These are phyloP conservation scores for Trichoderma sp. DNA, from an alignment of 2,329 filamentous ascomycete genomes.

Conservation along the genomic window DNA sequence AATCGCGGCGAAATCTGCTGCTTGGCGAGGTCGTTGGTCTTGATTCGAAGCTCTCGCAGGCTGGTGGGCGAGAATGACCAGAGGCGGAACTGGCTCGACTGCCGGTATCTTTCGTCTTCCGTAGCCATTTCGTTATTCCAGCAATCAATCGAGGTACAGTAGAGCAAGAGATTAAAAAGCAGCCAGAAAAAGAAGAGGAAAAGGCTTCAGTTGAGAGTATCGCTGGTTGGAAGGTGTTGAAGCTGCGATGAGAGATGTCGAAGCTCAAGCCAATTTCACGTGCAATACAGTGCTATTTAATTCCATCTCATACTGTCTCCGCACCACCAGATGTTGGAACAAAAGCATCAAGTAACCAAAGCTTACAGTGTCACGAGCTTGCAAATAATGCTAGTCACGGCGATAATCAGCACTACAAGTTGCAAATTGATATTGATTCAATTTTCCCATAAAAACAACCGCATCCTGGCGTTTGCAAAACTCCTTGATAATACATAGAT, in stretches of 20 bases:
- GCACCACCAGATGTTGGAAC: not conserved
- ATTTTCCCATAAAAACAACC: not conserved
- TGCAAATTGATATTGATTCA: not conserved
- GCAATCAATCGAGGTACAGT: conserved; percentile 25
- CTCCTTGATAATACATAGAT: not conserved
- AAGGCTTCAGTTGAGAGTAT: too few species aligned
- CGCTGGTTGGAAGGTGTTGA: not conserved
- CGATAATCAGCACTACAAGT: not conserved
- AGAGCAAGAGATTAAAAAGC: not conserved
- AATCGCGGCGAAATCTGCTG: conserved; percentile 62
- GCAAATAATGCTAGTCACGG: not conserved
- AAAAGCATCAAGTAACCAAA: not conserved
- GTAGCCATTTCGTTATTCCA: conserved; percentile 60
- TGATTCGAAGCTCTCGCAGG: conserved; percentile 71
- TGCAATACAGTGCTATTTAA: conserved; percentile 2
- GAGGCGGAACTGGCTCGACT: conserved; percentile 85
- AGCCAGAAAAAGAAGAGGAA: not conserved
- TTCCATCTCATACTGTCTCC: not conserved
- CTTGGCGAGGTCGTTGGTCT: conserved; percentile 77
- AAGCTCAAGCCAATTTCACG: conserved; percentile 8
- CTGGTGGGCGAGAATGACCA: conserved; percentile 87
- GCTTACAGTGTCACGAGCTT: too few species aligned
- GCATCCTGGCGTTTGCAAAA: not conserved
- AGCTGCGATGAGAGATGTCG: not conserved
- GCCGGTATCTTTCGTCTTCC: conserved; percentile 89